phyloP scores from a whole-genome alignment of 306 rosid genomes.

The Medicago lupulina region DNA sequence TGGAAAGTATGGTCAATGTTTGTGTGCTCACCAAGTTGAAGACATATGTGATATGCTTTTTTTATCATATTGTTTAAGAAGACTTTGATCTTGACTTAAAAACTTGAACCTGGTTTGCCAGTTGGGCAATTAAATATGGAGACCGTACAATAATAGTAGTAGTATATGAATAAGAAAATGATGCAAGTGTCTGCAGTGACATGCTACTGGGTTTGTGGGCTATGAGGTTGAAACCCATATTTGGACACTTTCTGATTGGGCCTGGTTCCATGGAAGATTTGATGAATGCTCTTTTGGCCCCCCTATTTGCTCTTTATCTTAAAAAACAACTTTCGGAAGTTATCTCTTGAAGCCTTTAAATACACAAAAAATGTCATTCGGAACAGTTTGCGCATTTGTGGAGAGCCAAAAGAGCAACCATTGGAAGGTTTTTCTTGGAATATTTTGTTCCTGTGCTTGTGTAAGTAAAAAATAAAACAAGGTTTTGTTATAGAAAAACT shows the following conservation, averaged over 20 bases:
- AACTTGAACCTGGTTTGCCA: background rate
- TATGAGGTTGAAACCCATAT: too few relatives aligned
- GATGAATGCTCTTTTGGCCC: too few relatives aligned
- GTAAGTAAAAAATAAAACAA: too few relatives aligned
- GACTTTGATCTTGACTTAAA: background rate
- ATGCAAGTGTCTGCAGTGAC: background rate
- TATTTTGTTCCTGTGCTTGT: too few relatives aligned
- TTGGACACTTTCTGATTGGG: background rate
- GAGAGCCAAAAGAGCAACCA: too few relatives aligned
- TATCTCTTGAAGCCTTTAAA: too few relatives aligned
- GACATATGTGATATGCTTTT: background rate
- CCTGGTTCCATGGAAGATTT: background rate
- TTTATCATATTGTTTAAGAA: background rate
- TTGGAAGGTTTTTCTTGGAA: too few relatives aligned
- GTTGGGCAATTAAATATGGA: background rate
- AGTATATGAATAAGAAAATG: background rate
- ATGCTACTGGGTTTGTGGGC: too few relatives aligned
- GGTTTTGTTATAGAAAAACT: background rate
- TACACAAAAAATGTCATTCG: too few relatives aligned
- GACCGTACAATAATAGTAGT: background rate
- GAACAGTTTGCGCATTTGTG: too few relatives aligned
- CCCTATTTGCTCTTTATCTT: too few relatives aligned
- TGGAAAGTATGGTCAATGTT: constrained; percentile 5
- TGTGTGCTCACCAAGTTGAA: background rate
- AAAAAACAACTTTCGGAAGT: too few relatives aligned